Evolutionary conservation across 2,329 filamentous ascomycete species (phyloP), one percentile per base, ranked within the genome.

Genomic region (Penicillium paneum): DNA sequence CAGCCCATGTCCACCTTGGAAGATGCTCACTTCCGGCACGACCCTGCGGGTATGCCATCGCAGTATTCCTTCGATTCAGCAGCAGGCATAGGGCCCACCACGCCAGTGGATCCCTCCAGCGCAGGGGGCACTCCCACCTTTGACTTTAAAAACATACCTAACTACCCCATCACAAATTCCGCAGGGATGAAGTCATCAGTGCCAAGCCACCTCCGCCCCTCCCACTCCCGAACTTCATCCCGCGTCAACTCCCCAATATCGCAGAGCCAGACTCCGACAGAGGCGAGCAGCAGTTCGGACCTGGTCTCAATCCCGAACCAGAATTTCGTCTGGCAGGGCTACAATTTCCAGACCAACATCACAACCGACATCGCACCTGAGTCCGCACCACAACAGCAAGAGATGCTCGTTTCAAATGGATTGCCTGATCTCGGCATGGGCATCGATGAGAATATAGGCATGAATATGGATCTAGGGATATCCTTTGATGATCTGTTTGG

Each of bases 1-100:
- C 78, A 79, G 56, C 76, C 78, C 6, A 74, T 78, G 73, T 76
- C 74, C 5, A 76, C 72, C 6, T 60, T 78, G 39, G 76, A 78
- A 64, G 69, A 76, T 49, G 70, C 69, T 19, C 71, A 74, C 57
- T 75, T 76, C 62, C 66, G 70, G 17, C 60, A 73, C 36, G 69
- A 72, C 34, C 58, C 51, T 7, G 8, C 54, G 8, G 60, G 49
- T 10, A 55, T 55, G n/a, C 34, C 46, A 21, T 49, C 58, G 19
- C 60, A 66, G n/a, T 69, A 66, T 49, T 46, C 58, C 6, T 64
- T 67, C 29, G 62, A 71, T 21, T 42, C 59, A 21, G n/a, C 54
- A 31, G 34, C 57, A 11, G 49, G 59, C 21, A 58, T 67, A 29
- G 52, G 59, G 10, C 49, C 64, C 5, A 42, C 55, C 13, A 57